phyloP scores from a whole-genome alignment of 2,329 filamentous ascomycete genomes.

The Sclerotinia glacialis region DNA sequence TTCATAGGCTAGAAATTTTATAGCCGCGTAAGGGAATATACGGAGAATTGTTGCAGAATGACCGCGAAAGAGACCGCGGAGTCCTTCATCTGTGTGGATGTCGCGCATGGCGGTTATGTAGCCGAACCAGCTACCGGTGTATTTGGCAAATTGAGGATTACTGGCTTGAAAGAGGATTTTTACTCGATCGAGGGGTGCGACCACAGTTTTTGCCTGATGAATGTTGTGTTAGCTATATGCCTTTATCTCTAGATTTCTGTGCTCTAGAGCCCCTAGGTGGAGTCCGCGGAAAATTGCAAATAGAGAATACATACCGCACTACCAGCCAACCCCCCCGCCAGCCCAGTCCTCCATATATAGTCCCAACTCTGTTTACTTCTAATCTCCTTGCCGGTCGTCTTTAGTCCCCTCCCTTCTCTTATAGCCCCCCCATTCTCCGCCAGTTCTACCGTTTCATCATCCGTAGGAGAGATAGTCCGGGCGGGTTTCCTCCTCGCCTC shows the following conservation, averaged over 20 bases:
- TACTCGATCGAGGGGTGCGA: conserved; percentile 92
- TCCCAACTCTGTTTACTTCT: conserved; percentile 69
- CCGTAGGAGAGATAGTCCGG: conserved; percentile 49
- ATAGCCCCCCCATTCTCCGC: neutral
- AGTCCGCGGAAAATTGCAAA: neutral
- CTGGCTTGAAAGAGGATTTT: conserved; percentile 98
- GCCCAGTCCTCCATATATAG: conserved; percentile 77
- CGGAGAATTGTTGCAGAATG: conserved; percentile 91
- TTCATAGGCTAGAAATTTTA: conserved; percentile 98
- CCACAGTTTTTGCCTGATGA: conserved; percentile 85
- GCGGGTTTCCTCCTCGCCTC: conserved; percentile 29
- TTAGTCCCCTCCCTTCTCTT: neutral
- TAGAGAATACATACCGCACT: conserved; percentile 65
- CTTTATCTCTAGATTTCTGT: neutral
- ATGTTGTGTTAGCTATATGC: neutral
- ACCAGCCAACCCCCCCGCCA: conserved; percentile 87
- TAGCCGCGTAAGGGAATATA: conserved; percentile 95
- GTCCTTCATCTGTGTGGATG: conserved; percentile 74
- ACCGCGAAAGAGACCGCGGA: conserved; percentile 79
- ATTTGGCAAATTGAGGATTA: conserved; percentile 91
- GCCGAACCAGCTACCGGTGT: conserved; percentile 84
- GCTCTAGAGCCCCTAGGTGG: neutral
- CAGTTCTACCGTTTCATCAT: conserved; percentile 51
- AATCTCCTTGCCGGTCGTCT: neutral
- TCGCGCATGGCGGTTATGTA: conserved; percentile 78